phyloP scores from a whole-genome alignment of 2,329 filamentous ascomycete genomes.

The Catunica adiposa region DNA sequence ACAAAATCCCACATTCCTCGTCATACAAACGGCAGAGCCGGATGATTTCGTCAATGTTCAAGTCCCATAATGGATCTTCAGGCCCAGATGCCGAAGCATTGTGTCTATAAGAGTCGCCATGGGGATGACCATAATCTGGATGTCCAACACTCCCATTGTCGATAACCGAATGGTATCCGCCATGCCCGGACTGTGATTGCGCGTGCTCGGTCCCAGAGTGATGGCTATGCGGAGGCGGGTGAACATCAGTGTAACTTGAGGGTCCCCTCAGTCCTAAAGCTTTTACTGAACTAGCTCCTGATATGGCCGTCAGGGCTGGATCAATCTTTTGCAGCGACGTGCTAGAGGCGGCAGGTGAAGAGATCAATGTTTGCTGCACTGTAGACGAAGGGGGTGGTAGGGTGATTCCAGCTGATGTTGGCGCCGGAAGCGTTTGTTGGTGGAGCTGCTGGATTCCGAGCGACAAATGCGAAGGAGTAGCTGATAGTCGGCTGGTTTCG shows the following conservation, averaged over 20 bases:
- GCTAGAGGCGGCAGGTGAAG: conserved; percentile 11
- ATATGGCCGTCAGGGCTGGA: conserved; percentile 11
- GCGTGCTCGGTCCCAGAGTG: conserved; percentile 12
- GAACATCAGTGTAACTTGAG: conserved; percentile 5
- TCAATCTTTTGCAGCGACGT: conserved; percentile 14
- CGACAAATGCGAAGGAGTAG: neutral
- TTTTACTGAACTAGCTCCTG: conserved; percentile 10
- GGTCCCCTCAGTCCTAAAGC: conserved; percentile 6
- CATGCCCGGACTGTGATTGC: conserved; percentile 12
- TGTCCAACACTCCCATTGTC: conserved; percentile 11
- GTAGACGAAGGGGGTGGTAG: conserved; percentile 7
- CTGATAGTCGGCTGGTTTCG: conserved; percentile 29
- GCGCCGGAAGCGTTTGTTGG: conserved; percentile 5
- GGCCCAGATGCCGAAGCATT: neutral
- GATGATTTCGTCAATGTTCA: conserved; percentile 63
- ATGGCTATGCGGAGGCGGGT: conserved; percentile 10
- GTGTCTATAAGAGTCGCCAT: conserved; percentile 7
- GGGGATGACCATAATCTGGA: neutral
- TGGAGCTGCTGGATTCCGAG: conserved; percentile 1
- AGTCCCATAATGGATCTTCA: conserved; percentile 62
- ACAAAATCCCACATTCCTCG: conserved; percentile 86
- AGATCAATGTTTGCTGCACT: conserved; percentile 4
- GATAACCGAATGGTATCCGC: conserved; percentile 7
- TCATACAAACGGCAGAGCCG: conserved; percentile 66
- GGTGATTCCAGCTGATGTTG: neutral